Base-by-base conservation (phyloP, 192 early-diverging fungal genomes). In the Physocladia obscura region DNA sequence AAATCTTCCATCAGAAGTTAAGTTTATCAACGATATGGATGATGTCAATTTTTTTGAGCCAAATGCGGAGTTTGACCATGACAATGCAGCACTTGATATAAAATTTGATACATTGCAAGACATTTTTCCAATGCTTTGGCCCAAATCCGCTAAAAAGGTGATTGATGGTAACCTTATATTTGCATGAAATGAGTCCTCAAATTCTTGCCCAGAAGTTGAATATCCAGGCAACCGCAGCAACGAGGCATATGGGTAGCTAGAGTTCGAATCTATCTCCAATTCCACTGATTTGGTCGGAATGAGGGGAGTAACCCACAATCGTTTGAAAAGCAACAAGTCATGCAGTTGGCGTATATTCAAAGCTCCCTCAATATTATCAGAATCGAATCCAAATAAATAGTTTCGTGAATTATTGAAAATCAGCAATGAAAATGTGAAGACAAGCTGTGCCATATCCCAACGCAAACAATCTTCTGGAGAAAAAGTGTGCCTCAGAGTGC, bases 391-490 rank as follows among this genome's bases (percentile, higher is more conserved):
- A 8, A 90, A 74, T 0, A 87, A 81, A 22, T 87, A 54, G 62
- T 61, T 57, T 44, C 77, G 8, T 67, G 81, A 38, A 64, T 74
- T 26, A 80, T 76, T 30, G 68, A 74, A 3, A 77, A 88, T 60
- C 36, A 83, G 82, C 2, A 90, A 72, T 24, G 86, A 85, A 5
- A 78, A 77, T 67, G 83, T 86, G 39, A 91, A 84, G 36, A 77
- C 71, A 31, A 93, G 78, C n/a, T 82, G 74, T 21, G 87, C 84
- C 19, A 89, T 76, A 64, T 80, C 82, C 22, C 82, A 80, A 32
- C 73, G 79, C 31, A 91, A 69, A 49, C 90, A 90, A 57, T 88
- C 83, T 70, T 90, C 85, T 17, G 89, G 89, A n/a, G 91, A 93
- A 63, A 90, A 93, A 19, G 82, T 73, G 62, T 93, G 91, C 2